A percentile compares a stretch with the other conserved stretches of the same genome.
phyloP scores from a whole-genome alignment of 2,329 filamentous ascomycete genomes.

The Xylariaceae sp. region DNA sequence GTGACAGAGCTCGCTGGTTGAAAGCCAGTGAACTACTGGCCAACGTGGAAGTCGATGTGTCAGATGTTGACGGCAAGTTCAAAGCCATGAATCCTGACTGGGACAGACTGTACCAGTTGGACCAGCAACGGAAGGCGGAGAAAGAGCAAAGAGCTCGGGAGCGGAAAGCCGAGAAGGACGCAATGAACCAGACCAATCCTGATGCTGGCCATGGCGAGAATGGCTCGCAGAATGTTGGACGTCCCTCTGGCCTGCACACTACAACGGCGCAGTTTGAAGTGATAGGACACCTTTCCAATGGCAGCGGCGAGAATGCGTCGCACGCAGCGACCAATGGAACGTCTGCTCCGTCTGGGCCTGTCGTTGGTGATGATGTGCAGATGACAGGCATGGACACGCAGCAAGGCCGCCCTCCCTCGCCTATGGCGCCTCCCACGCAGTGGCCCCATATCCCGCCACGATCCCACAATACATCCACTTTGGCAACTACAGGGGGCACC shows the following conservation, averaged over 20 bases:
- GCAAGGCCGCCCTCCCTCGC: constrained; percentile 33
- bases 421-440: constrained; percentile 44
- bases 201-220: constrained; percentile 44
- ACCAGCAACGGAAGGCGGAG: constrained; percentile 56
- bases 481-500: constrained; percentile 35
- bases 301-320: constrained; percentile 35
- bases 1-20: constrained; percentile 74
- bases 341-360: constrained; percentile 39
- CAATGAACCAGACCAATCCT: constrained; percentile 41
- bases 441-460: constrained; percentile 26
- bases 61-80: constrained; percentile 62
- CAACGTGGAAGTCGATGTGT: constrained; percentile 91
- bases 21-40: constrained; percentile 87
- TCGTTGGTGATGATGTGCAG: constrained; percentile 47
- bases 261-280: constrained; percentile 46
- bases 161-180: constrained; percentile 52
- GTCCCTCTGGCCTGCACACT: constrained; percentile 40
- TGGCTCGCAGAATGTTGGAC: constrained; percentile 35
- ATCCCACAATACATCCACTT: constrained; percentile 27
- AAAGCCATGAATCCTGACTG: constrained; percentile 57
- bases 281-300: constrained; percentile 53
- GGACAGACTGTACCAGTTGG: constrained; percentile 70
- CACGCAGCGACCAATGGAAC: constrained; percentile 48
- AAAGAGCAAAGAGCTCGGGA: constrained; percentile 55
- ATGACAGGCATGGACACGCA: constrained; percentile 50